Evolutionary conservation across 768 basidiomycete species (phyloP), one percentile per base, ranked within the genome.

Genomic region (Lentinula lateritia): DNA sequence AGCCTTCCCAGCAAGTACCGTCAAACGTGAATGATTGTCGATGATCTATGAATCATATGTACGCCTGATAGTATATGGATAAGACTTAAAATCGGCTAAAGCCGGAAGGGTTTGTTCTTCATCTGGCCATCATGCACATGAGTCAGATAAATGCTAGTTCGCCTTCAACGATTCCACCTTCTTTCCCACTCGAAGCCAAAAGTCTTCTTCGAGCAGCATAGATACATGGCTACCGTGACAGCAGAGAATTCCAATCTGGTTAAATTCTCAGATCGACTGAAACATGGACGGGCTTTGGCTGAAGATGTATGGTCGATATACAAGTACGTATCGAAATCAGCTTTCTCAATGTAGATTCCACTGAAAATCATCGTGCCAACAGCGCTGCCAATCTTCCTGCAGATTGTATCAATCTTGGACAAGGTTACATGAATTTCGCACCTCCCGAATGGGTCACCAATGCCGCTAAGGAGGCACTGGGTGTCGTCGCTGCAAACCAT

Each of bases 401-500:
- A 9, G 93, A 98, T 71, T 93, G 93, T 65, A 90, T 99, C 71
- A 99, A 99, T 74, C 88, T 99, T 48, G 96, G 96, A 4, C 96
- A 88, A 72, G 90, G 90, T 4, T 95, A 93, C 75, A 95, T 95
- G 93, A 94, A 94, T 78, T 95, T 95, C 71, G 72, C 85, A 1
- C 93, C 93, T 15, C 92, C 93, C 2, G 67, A 79, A 62, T 95
- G 91, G 89, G 82, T 95, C 61, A 84, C 79, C 45, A 78, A 87
- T 18, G 90, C 89, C 1, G 93, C 91, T 4, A 79, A 84, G 53
- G 78, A 82, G 20, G 93, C 93, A 0, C 75, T 95, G 45, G 75
- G 75, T 46, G 71, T 74, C 18, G 82, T 91, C 15, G 77, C 80
- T 12, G 74, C 85, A 6, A 94, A 93, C 73, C 94, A 95, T 70